Percentiles rank a stretch among this genome's conserved stretches.
phyloP scores from a whole-genome alignment of 148 eudicot genomes.

The Fagopyrum esculentum region DNA sequence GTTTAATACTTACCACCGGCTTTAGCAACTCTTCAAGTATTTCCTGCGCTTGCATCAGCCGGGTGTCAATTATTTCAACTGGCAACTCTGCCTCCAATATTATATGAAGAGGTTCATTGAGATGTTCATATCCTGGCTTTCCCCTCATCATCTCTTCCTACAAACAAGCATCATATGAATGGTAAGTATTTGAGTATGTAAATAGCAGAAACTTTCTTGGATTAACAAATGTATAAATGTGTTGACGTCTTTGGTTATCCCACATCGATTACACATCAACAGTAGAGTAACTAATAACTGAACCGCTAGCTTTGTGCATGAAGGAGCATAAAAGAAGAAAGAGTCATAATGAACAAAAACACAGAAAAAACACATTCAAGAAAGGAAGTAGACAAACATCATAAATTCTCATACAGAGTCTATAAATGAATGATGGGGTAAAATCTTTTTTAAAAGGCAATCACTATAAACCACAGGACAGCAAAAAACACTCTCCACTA shows the following conservation, averaged over 20 bases:
- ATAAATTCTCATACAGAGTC: not conserved
- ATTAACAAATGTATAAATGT: too few relatives aligned
- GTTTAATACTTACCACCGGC: slow-evolving; percentile 63
- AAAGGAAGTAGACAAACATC: not conserved
- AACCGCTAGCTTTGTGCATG: not conserved
- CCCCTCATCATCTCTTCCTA: slow-evolving; percentile 99
- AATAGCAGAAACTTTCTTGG: not conserved
- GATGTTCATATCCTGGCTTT: slow-evolving; percentile 95
- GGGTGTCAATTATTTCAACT: slow-evolving; percentile 82
- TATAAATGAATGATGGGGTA: not conserved
- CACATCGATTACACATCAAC: too few relatives aligned
- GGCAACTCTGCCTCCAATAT: slow-evolving; percentile 95
- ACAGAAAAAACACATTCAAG: not conserved
- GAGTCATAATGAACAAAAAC: not conserved
- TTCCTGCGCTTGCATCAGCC: slow-evolving; percentile 88
- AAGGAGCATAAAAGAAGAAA: not conserved
- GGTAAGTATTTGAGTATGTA: not conserved
- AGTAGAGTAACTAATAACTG: too few relatives aligned
- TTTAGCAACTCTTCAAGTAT: slow-evolving; percentile 94
- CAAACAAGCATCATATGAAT: not conserved
- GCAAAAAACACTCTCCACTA: not conserved
- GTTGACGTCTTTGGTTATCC: too few relatives aligned
- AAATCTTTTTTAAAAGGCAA: not conserved
- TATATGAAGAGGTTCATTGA: slow-evolving; percentile 94
- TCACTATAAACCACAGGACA: too few relatives aligned